Base-by-base conservation (phyloP, 2,329 filamentous ascomycete genomes). In the Aspergillus candidus region DNA sequence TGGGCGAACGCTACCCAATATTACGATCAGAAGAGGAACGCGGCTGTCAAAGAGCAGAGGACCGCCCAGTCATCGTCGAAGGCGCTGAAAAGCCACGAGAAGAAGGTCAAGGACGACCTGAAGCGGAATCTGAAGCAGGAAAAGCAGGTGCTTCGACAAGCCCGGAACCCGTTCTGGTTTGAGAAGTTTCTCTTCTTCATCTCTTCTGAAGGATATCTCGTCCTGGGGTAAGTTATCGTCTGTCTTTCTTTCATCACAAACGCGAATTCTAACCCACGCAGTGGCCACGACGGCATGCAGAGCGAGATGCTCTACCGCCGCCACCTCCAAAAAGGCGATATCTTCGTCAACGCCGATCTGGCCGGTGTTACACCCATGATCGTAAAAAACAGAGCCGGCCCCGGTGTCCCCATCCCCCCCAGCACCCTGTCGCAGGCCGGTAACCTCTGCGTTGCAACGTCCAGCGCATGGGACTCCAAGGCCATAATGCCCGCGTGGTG, bases 111-210 rank as follows among this genome's bases (percentile, higher is more conserved):
- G 4, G 80, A 86, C 11, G 88, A 95, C 61, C 73, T 97, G 15
- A 94, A 87, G 68, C 91, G 89, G 58, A 84, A 83, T 0, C 67
- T 97, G 44, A 95, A 95, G 69, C 85, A 93, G 60, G 93, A 97
- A 67, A 96, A 95, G 64, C 84, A 88, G 14, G 73, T 94, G 2
- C 71, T 97, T 8, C 82, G 90, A 36, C 88, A 86, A 0, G 84
- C 95, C 7, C 80, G 93, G 44, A 85, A 83, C 58, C 84, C 83
- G 53, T 79, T 90, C 57, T 98, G 93, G 93, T 98, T 96, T 55
- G 93, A 98, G 60, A 98, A 98, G 67, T 98, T 95, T 58, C 74
- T 83, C 22, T 97, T 88, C 77, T 98, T 98, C 69, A 79, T 97
- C 55, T 96, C 90, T 1, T 94, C 89, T 0, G 93, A 98, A 60